Evolutionary conservation across 805 yeast genomes (phyloP).

Genomic region (Komagataella pseudopastoris): DNA sequence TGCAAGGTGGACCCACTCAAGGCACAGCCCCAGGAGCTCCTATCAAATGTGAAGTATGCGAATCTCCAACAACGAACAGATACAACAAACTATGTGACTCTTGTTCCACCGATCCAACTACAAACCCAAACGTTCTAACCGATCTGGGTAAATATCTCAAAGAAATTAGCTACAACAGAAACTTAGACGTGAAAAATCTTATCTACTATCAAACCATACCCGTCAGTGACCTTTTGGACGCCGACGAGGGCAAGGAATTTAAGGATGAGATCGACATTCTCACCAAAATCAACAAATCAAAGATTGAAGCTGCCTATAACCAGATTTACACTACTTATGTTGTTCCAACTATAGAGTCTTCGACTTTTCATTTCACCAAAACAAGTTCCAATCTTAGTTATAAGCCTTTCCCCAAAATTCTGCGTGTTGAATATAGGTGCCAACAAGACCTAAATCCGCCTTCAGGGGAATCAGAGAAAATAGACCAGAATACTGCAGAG

Average conservation of each 20-base stretch:
- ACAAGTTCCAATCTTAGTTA: not conserved
- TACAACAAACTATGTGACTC: not conserved
- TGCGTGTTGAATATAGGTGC: not conserved
- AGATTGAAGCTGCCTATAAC: not conserved
- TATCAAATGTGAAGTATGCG: not conserved
- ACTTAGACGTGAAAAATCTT: not conserved
- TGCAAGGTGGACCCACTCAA: not conserved
- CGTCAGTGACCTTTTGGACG: not conserved
- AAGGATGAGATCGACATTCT: conserved; percentile 3
- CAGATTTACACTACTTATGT: not conserved
- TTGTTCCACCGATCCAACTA: not conserved
- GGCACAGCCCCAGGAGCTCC: not conserved
- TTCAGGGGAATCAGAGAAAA: not conserved
- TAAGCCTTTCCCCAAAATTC: not conserved
- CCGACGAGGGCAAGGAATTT: not conserved
- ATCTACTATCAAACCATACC: not conserved
- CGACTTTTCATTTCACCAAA: not conserved
- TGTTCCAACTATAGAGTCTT: not conserved
- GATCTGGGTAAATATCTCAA: not conserved
- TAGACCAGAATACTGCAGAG: conserved; percentile 4
- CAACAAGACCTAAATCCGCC: not conserved
- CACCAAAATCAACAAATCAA: not conserved
- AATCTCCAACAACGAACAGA: not conserved
- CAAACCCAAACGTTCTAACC: not conserved
- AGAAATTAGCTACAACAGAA: not conserved